Conservation (phyloP, 2,329 filamentous ascomycete genomes). For the Aspergillus sclerotialis region DNA sequence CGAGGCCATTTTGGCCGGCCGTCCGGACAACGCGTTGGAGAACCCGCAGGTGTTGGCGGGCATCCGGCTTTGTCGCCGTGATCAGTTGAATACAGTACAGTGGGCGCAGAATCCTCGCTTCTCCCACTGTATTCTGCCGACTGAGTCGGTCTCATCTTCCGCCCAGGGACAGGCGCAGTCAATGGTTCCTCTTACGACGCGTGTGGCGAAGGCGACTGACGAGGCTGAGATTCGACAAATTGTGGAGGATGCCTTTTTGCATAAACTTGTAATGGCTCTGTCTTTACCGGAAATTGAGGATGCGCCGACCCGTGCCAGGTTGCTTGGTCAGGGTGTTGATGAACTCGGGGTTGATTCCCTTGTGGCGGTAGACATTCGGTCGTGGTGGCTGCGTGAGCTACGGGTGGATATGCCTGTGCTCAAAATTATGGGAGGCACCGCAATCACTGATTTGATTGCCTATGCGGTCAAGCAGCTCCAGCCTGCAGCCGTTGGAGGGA, state of each 20-base stretch:
- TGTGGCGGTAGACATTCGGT: constrained; percentile 34
- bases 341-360: constrained; percentile 23
- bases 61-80: not conserved
- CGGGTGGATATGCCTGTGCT: constrained; percentile 42
- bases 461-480: no score
- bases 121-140: not conserved
- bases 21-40: constrained; percentile 6
- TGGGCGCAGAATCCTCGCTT: constrained; percentile 1
- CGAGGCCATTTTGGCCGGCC: constrained; percentile 20
- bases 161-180: no score
- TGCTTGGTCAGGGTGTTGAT: not conserved
- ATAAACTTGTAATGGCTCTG: not conserved
- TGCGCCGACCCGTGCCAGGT: no score
- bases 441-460: constrained; percentile 18
- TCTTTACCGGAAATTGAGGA: not conserved
- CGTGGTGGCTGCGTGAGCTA: constrained; percentile 44
- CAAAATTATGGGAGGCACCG: constrained; percentile 37
- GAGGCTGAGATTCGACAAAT: not conserved
- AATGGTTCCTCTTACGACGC: not conserved
- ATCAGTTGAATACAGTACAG: not conserved
- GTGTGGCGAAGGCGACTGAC: not conserved
- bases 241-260: not conserved
- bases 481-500: no score
- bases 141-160: not conserved
- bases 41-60: constrained; percentile 5